Base-by-base conservation (phyloP, 202 grass and related monocot species). In the Eragrostis tef region DNA sequence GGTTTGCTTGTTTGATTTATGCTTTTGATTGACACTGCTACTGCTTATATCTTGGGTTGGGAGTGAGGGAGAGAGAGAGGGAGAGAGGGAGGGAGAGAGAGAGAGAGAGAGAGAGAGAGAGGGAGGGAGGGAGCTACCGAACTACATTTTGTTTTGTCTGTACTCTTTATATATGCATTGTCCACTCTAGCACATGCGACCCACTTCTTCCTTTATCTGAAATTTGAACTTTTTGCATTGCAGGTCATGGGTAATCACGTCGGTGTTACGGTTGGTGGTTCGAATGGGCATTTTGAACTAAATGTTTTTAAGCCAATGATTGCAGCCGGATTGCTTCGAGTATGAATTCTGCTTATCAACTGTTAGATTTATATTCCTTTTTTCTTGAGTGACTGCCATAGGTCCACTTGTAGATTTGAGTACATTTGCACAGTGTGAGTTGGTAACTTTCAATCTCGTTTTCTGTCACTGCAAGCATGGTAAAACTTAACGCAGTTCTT, bases 161-260 rank as follows among this genome's bases (percentile, higher is more conserved):
- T n/a, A n/a, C n/a, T n/a, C 50, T 54, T 6, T 62, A 74, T 27
- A 31, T 31, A 51, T 62, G 50, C 31, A 60, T 22, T 39, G 10
- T 75, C 16, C 11, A 45, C 13, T 20, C 47, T 64, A 82, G 65
- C 43, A 9, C 69, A 68, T 46, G 14, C n/a, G 5, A 4, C 47
- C 47, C 14, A 58, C 6, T 75, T 69, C 0, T 11, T 29, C n/a
- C 36, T 73, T 80, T 7, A 78, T 82, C 17, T 49, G 1, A 50
- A 34, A 46, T 75, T 64, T 12, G 5, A 72, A 25, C 12, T 86
- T 67, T 73, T 9, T 83, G 62, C 84, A 79, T 44, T 83, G 34
- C 88, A 99, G 96, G 90, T 99, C 68, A 96, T 99, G 87, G 93
- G 90, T 81, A 99, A 99, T 85, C 86, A 99, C 65, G 90, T 99